Conservation (phyloP, 768 basidiomycete species). For the Auricularia heimuer region DNA sequence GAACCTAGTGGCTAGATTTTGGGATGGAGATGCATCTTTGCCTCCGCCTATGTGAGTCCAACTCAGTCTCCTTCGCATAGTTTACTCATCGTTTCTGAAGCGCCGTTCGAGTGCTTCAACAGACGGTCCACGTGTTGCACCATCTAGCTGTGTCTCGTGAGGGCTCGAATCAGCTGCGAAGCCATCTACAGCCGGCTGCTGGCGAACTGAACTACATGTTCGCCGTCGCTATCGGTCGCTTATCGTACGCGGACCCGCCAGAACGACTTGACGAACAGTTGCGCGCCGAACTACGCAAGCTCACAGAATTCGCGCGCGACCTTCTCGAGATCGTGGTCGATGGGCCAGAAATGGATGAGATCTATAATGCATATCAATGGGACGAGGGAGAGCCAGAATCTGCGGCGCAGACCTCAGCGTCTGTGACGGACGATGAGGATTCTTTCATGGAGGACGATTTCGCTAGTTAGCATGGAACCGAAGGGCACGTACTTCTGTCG, state of each 20-base stretch:
- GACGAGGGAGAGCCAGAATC: slow-evolving; percentile 34
- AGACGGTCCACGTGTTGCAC: slow-evolving; percentile 51
- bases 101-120: slow-evolving; percentile 38
- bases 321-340: slow-evolving; percentile 60
- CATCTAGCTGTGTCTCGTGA: slow-evolving; percentile 46
- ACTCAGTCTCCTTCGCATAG: slow-evolving; percentile 4
- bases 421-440: background rate
- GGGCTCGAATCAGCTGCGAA: slow-evolving; percentile 41
- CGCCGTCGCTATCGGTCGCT: slow-evolving; percentile 63
- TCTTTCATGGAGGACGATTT: background rate
- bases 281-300: slow-evolving; percentile 32
- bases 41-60: slow-evolving; percentile 11
- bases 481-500: no score
- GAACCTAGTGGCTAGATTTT: slow-evolving; percentile 44
- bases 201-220: slow-evolving; percentile 59
- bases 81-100: slow-evolving; percentile 24
- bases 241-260: slow-evolving; percentile 60
- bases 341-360: slow-evolving; percentile 57
- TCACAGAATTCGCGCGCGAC: slow-evolving; percentile 51
- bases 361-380: slow-evolving; percentile 47
- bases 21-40: slow-evolving; percentile 52
- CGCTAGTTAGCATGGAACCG: background rate
- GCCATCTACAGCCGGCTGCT: slow-evolving; percentile 42
- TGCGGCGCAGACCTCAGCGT: slow-evolving; percentile 13
- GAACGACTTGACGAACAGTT: slow-evolving; percentile 41